Conservation (phyloP, 2,329 filamentous ascomycete species). For the Myriosclerotinia duriaeana region DNA sequence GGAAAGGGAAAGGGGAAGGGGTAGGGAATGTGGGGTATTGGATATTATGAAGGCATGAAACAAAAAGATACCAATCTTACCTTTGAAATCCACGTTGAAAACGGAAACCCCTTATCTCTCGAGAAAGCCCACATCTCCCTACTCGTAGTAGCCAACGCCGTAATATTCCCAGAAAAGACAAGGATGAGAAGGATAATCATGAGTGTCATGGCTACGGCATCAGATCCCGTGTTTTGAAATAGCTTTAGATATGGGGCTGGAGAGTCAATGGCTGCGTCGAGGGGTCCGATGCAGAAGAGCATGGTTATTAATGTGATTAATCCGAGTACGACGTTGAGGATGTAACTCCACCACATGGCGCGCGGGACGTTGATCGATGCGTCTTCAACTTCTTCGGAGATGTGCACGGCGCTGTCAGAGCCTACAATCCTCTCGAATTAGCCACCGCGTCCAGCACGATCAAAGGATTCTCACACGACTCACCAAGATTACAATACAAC, state of each 20-base stretch:
- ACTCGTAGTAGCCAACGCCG: slow-evolving; percentile 42
- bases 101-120: slow-evolving; percentile 27
- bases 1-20: not conserved
- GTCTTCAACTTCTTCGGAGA: slow-evolving; percentile 52
- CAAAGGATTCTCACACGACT: slow-evolving; percentile 23
- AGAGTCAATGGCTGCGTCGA: slow-evolving; percentile 47
- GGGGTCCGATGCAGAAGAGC: slow-evolving; percentile 41
- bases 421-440: slow-evolving; percentile 19
- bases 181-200: slow-evolving; percentile 46
- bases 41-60: not conserved
- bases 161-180: slow-evolving; percentile 44
- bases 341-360: slow-evolving; percentile 49
- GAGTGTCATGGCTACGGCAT: slow-evolving; percentile 48
- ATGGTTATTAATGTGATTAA: slow-evolving; percentile 43
- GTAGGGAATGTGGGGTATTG: not conserved
- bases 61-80: slow-evolving; percentile 29
- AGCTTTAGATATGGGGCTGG: slow-evolving; percentile 44
- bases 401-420: slow-evolving; percentile 39
- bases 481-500: slow-evolving; percentile 37
- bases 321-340: slow-evolving; percentile 50
- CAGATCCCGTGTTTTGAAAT: slow-evolving; percentile 46
- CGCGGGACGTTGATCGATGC: slow-evolving; percentile 49
- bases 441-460: not conserved
- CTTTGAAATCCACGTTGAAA: slow-evolving; percentile 44
- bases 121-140: slow-evolving; percentile 47